phyloP scores from a whole-genome alignment of 345 rosid genomes.

The Diplotaxis tenuifolia region DNA sequence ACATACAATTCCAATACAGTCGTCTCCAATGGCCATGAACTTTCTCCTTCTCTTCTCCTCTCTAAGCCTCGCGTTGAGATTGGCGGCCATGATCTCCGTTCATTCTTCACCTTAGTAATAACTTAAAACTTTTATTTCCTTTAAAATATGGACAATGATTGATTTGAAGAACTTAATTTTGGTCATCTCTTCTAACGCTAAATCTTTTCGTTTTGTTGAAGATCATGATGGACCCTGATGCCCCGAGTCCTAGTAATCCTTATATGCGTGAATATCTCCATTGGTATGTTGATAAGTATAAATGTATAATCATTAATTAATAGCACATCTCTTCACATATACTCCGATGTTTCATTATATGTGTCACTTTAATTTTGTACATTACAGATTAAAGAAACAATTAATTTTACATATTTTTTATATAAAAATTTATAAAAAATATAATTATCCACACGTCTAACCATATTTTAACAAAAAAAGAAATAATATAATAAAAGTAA shows the following conservation, averaged over 20 bases:
- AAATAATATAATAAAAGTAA: no score
- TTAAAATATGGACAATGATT: no score
- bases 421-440: no score
- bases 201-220: slow-evolving; percentile 18
- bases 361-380: no score
- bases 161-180: no score
- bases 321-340: not conserved
- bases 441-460: no score
- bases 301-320: not conserved
- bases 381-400: no score
- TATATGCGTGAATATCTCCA: slow-evolving; percentile 75
- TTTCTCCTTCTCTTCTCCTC: slow-evolving; percentile 53
- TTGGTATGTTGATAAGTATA: slow-evolving; percentile 45
- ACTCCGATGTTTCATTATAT: no score
- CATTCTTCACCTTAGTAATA: slow-evolving; percentile 68
- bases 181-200: not conserved
- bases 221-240: slow-evolving; percentile 95
- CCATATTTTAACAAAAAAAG: no score
- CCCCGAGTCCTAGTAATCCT: slow-evolving; percentile 94
- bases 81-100: slow-evolving; percentile 74
- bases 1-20: slow-evolving; percentile 58
- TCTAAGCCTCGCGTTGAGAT: slow-evolving; percentile 65
- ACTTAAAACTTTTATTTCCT: not conserved
- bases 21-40: slow-evolving; percentile 75
- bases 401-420: no score